phyloP scores from a whole-genome alignment of 257 asterid genomes.

The Solanum sejunctum region DNA sequence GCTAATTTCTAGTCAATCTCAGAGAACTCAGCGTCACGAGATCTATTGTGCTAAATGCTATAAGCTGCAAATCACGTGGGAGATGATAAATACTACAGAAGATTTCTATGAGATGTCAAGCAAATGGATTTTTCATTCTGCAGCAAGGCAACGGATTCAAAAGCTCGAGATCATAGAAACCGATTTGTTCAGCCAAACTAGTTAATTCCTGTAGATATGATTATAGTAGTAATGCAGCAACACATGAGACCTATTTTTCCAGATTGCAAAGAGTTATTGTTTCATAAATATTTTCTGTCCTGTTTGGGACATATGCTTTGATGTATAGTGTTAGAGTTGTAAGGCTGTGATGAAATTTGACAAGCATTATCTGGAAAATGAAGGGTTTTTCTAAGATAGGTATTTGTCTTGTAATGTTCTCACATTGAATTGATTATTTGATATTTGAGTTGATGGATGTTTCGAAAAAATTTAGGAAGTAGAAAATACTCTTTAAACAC shows the following conservation, averaged over 20 bases:
- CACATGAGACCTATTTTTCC: neutral
- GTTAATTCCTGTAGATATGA: neutral
- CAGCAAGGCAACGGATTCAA: neutral
- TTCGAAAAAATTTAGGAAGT: no score
- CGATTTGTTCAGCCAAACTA: neutral
- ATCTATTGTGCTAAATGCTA: neutral
- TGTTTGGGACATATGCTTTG: neutral
- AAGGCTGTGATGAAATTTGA: neutral
- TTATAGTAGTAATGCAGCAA: neutral
- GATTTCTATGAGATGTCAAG: neutral
- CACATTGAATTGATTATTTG: neutral
- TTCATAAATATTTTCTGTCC: neutral
- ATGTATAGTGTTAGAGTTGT: neutral
- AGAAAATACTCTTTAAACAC: no score
- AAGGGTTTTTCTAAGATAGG: neutral
- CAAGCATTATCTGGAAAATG: neutral
- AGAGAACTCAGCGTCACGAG: neutral
- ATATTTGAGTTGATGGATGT: neutral
- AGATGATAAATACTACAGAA: neutral
- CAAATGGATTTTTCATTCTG: neutral
- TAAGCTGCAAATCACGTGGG: neutral
- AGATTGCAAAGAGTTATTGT: neutral
- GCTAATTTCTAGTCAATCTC: constrained; percentile 11
- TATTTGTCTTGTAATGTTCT: neutral
- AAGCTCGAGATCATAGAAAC: neutral